phyloP scores from a whole-genome alignment of 140 eudicot species.

The Stevia rebaudiana region DNA sequence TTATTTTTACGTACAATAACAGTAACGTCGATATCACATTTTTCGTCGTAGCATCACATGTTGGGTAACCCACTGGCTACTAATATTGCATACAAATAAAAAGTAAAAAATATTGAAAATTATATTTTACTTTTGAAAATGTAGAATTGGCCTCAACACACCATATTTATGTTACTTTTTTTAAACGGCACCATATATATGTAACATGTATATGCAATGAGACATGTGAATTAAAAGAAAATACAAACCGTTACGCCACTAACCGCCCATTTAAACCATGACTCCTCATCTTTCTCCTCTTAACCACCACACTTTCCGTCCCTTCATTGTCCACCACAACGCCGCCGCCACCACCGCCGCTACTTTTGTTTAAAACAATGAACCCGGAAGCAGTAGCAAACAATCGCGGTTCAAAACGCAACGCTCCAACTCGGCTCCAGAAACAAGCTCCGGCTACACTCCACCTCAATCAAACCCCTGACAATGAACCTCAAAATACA shows the following conservation, averaged over 20 bases:
- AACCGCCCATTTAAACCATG: slow-evolving; percentile 20
- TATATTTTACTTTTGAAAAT: slow-evolving; percentile 3
- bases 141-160: slow-evolving; percentile 14
- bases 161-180: no score
- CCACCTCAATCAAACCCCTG: neutral
- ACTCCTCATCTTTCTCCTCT: slow-evolving; percentile 9
- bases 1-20: no score
- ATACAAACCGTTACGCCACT: slow-evolving; percentile 8
- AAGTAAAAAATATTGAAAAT: no score
- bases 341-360: neutral
- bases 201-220: slow-evolving; percentile 13
- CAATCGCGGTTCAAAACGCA: neutral
- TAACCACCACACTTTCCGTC: slow-evolving; percentile 10
- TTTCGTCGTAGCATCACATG: no score
- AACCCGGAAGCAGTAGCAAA: slow-evolving; percentile 12
- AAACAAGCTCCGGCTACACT: slow-evolving; percentile 30
- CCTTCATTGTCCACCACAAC: slow-evolving; percentile 3
- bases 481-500: neutral
- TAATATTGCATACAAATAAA: no score
- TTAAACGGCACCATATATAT: no score
- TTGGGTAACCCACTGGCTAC: no score
- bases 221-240: slow-evolving; percentile 16
- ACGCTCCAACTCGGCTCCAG: slow-evolving; percentile 27
- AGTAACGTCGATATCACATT: no score
- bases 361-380: slow-evolving; percentile 4